phyloP scores from a whole-genome alignment of 2,329 filamentous ascomycete species.

The Cadophora gregata region DNA sequence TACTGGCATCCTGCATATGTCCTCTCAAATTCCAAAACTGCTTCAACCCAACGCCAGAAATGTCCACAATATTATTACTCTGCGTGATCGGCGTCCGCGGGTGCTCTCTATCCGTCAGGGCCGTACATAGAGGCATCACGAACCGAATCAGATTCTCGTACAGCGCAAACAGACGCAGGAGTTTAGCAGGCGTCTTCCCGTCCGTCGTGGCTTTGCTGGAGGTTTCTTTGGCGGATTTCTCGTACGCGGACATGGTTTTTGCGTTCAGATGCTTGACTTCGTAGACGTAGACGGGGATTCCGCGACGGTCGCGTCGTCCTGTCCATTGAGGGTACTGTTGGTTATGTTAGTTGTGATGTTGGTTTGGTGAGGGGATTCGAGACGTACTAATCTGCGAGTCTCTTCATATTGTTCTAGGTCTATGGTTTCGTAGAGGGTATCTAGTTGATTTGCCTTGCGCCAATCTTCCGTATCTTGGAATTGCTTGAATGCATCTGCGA shows the following conservation, averaged over 20 bases:
- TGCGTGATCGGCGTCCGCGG: constrained; percentile 87
- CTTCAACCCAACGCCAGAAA: constrained; percentile 83
- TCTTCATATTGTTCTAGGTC: constrained; percentile 84
- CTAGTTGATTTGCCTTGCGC: constrained; percentile 79
- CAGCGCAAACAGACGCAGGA: constrained; percentile 86
- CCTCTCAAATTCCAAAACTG: constrained; percentile 95
- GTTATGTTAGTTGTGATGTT: constrained; percentile 15
- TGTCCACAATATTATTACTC: constrained; percentile 94
- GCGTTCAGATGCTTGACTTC: constrained; percentile 83
- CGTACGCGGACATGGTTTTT: constrained; percentile 81
- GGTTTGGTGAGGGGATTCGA: constrained; percentile 22
- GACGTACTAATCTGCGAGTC: constrained; percentile 72
- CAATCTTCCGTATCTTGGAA: constrained; percentile 90
- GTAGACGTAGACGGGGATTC: constrained; percentile 91
- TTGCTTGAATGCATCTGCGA: constrained; percentile 79
- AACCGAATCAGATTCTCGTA: constrained; percentile 94
- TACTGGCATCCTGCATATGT: constrained; percentile 93
- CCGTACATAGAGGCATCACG: constrained; percentile 82
- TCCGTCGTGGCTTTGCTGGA: constrained; percentile 67
- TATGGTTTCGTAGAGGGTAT: constrained; percentile 84
- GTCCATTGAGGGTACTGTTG: constrained; percentile 91
- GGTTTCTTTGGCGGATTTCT: constrained; percentile 62
- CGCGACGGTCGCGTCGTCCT: constrained; percentile 85
- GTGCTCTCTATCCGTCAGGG: constrained; percentile 73
- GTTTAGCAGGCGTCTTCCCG: constrained; percentile 72